These are phyloP conservation scores for Globisporangium mamillatum DNA, from an alignment of 352 stramenopile species.

Conservation along the genomic window DNA sequence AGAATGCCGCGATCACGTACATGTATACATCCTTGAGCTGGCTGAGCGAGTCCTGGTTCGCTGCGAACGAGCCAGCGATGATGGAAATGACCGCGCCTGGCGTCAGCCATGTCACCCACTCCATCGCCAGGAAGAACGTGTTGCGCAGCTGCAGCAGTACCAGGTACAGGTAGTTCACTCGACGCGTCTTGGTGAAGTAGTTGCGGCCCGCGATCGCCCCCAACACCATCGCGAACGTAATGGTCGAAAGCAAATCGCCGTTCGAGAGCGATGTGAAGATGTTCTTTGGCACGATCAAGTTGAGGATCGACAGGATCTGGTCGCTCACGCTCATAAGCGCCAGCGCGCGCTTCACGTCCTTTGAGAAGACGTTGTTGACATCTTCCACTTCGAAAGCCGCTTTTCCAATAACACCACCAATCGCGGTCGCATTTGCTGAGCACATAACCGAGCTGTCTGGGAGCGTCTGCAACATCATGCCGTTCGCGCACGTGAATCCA, in stretches of 20 bases:
- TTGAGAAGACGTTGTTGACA: conserved; percentile 47
- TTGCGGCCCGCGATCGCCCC: conserved; percentile 50
- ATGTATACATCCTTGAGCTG: conserved; percentile 51
- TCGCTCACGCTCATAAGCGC: conserved; percentile 51
- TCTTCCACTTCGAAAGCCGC: conserved; percentile 44
- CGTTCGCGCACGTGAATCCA: conserved; percentile 50
- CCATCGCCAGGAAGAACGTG: conserved; percentile 65
- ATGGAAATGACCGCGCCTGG: conserved; percentile 64
- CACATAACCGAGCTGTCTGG: conserved; percentile 18
- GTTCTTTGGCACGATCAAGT: conserved; percentile 63
- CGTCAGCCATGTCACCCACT: conserved; percentile 71
- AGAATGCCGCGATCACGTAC: conserved; percentile 45
- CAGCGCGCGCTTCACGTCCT: conserved; percentile 34
- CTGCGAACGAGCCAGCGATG: conserved; percentile 55
- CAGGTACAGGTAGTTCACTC: conserved; percentile 69
- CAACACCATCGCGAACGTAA: conserved; percentile 70
- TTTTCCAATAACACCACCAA: conserved; percentile 19
- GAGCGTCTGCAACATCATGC: conserved; percentile 25
- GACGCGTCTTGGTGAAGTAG: conserved; percentile 58
- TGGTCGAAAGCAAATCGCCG: conserved; percentile 52
- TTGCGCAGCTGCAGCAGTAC: conserved; percentile 65
- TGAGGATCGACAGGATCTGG: conserved; percentile 58
- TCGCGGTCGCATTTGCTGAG: conserved; percentile 19
- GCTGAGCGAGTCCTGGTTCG: conserved; percentile 36
- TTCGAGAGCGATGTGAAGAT: conserved; percentile 50